phyloP scores from a whole-genome alignment of 1,139 yeast genomes.

The Tardiomyces depauwii region DNA sequence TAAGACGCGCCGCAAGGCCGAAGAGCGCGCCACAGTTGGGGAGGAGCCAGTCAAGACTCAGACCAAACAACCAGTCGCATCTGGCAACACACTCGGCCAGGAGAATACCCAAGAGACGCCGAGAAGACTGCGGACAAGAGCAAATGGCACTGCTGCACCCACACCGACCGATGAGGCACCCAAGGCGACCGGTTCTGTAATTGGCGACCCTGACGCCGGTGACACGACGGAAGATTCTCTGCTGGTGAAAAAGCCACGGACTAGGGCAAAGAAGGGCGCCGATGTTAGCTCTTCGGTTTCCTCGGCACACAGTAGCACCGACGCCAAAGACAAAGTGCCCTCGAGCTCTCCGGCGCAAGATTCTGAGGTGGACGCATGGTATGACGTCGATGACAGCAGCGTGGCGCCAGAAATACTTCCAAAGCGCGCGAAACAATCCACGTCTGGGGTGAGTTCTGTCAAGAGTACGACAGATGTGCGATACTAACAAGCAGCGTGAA shows the following conservation, averaged over 20 bases:
- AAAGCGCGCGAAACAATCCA: background rate
- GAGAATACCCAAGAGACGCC: too few species aligned
- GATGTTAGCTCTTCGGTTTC: background rate
- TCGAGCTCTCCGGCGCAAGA: background rate
- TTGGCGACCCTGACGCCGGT: background rate
- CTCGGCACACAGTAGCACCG: background rate
- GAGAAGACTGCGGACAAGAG: too few species aligned
- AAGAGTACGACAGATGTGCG: too few species aligned
- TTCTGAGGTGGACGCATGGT: background rate
- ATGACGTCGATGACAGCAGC: background rate
- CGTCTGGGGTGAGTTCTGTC: background rate
- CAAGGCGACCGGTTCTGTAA: too few species aligned
- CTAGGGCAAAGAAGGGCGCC: background rate
- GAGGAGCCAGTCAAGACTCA: too few species aligned
- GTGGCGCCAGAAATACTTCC: background rate
- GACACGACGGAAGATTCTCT: background rate
- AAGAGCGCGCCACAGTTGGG: too few species aligned
- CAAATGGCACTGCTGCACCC: too few species aligned
- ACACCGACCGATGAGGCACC: too few species aligned
- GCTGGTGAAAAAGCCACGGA: background rate
- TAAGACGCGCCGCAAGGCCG: too few species aligned
- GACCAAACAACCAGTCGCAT: too few species aligned
- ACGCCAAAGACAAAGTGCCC: background rate
- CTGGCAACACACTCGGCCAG: too few species aligned
- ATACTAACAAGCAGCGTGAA: too few species aligned